phyloP scores from a whole-genome alignment of 306 rosid genomes.

The Inga laurina region DNA sequence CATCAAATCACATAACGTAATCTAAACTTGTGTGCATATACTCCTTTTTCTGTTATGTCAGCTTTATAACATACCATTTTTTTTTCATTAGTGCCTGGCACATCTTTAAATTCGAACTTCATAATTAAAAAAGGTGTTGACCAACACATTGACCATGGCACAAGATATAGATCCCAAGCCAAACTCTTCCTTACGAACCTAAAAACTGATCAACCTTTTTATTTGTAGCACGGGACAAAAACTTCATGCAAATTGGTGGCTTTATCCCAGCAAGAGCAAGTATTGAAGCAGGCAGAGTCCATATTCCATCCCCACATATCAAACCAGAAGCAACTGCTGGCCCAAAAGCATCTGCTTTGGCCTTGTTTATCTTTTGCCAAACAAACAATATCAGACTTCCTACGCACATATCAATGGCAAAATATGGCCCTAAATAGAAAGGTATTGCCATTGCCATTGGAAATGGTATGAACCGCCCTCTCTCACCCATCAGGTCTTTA shows the following conservation, averaged over 20 bases:
- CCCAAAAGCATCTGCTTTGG: conserved; percentile 53
- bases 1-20: not conserved
- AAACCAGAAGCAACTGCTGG: conserved; percentile 63
- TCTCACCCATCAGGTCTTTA: conserved; percentile 44
- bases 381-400: conserved; percentile 52
- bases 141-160: conserved; percentile 28
- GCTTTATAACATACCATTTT: not conserved
- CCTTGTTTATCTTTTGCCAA: conserved; percentile 45
- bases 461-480: conserved; percentile 49
- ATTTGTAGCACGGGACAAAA: conserved; percentile 52
- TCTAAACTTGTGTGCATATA: conserved; percentile 7
- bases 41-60: conserved; percentile 13
- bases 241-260: conserved; percentile 64
- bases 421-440: conserved; percentile 52
- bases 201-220: conserved; percentile 34
- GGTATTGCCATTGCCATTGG: conserved; percentile 67
- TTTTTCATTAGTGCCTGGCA: not conserved
- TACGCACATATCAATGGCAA: conserved; percentile 58
- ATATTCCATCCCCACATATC: conserved; percentile 63
- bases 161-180: conserved; percentile 13
- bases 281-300: conserved; percentile 55
- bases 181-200: conserved; percentile 34
- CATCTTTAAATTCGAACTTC: not conserved
- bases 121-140: not conserved
- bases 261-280: conserved; percentile 52